These are phyloP conservation scores for Quercus agrifolia DNA, from an alignment of 306 rosid genomes.

Conservation along the genomic window DNA sequence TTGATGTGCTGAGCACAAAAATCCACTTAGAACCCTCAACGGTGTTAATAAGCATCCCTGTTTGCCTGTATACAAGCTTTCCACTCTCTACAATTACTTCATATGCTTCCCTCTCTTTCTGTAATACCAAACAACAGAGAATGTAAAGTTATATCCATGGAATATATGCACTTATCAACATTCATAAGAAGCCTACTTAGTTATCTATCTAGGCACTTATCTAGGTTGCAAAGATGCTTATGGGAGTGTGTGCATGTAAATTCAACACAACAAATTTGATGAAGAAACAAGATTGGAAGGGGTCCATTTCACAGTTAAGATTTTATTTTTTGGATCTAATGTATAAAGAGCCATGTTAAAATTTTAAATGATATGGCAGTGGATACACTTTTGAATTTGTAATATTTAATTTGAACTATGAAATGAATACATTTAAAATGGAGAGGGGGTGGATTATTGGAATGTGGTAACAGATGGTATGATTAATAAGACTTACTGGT, in stretches of 20 bases:
- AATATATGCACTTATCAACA: not conserved
- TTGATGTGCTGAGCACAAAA: constrained; percentile 54
- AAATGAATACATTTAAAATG: no score
- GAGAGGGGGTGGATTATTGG: no score
- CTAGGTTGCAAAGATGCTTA: not conserved
- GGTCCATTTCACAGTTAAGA: no score
- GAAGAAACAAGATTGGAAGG: no score
- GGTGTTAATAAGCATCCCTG: constrained; percentile 29
- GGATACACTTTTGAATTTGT: no score
- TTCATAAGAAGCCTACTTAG: not conserved
- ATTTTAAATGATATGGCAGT: no score
- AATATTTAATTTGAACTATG: no score
- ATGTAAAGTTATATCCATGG: not conserved
- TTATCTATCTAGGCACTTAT: not conserved
- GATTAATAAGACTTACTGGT: constrained; percentile 33
- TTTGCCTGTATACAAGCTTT: constrained; percentile 28
- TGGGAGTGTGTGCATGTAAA: not conserved
- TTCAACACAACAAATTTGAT: not conserved
- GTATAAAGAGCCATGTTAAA: no score
- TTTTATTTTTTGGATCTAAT: no score
- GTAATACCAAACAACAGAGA: constrained; percentile 10
- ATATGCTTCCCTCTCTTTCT: constrained; percentile 45
- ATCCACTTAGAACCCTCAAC: constrained; percentile 48
- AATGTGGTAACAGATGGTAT: not conserved
- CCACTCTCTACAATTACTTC: constrained; percentile 37